phyloP scores from a whole-genome alignment of 2,329 filamentous ascomycete species.

The Ascochyta lentis region DNA sequence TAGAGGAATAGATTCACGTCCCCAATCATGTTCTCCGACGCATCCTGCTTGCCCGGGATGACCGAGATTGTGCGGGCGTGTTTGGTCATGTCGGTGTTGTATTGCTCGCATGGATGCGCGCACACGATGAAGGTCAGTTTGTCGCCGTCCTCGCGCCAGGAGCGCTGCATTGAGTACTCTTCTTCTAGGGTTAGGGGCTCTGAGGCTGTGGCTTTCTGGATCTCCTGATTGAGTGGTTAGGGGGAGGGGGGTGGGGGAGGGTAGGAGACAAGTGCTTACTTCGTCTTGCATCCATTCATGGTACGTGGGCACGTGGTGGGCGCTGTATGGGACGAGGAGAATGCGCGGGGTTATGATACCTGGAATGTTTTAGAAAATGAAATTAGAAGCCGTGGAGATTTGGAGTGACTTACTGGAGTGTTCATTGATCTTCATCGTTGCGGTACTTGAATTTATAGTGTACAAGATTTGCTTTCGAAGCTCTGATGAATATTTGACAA shows the following conservation, averaged over 20 bases:
- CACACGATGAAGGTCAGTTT: constrained; percentile 94
- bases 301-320: constrained; percentile 81
- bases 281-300: constrained; percentile 92
- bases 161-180: constrained; percentile 89
- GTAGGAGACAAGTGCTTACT: constrained; percentile 46
- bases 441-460: neutral
- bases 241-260: too few species aligned
- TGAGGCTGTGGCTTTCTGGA: constrained; percentile 85
- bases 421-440: constrained; percentile 53
- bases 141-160: constrained; percentile 81
- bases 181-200: constrained; percentile 80
- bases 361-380: constrained; percentile 45
- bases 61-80: constrained; percentile 1
- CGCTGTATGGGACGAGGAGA: constrained; percentile 83
- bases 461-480: neutral
- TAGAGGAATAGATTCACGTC: constrained; percentile 74
- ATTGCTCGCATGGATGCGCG: constrained; percentile 6
- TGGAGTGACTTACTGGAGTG: constrained; percentile 41
- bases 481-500: neutral
- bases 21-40: constrained; percentile 56
- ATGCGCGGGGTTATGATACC: constrained; percentile 70
- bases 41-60: constrained; percentile 56
- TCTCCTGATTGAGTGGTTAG: constrained; percentile 50
- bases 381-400: neutral
- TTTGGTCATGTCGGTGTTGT: neutral